Conservation (phyloP, 2,329 filamentous ascomycete genomes). For the Cladorrhinum sp. region DNA sequence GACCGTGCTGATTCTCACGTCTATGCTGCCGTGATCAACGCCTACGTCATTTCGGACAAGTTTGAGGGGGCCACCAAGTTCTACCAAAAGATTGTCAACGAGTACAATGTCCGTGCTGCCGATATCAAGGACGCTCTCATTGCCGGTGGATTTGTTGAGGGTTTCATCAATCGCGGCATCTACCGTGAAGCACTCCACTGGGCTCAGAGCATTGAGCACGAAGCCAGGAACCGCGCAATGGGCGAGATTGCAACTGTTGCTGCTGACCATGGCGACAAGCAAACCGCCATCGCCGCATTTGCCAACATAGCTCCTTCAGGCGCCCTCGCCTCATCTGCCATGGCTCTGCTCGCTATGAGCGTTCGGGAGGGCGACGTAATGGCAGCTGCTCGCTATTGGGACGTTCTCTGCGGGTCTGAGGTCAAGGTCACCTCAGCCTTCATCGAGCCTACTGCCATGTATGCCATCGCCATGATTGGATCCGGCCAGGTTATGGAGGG, state of each 20-base stretch:
- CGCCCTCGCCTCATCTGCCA: constrained; percentile 58
- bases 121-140: constrained; percentile 71
- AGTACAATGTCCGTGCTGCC: constrained; percentile 55
- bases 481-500: constrained; percentile 82
- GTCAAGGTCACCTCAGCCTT: constrained; percentile 61
- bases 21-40: constrained; percentile 87
- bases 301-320: constrained; percentile 54
- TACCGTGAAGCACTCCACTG: constrained; percentile 72
- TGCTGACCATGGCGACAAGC: constrained; percentile 72
- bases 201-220: constrained; percentile 61
- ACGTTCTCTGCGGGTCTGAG: constrained; percentile 62
- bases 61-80: constrained; percentile 80
- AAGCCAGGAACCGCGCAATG: constrained; percentile 62
- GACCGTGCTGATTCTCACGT: constrained; percentile 77
- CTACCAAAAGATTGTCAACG: constrained; percentile 71
- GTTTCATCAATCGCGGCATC: constrained; percentile 67
- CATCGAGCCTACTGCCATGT: constrained; percentile 89
- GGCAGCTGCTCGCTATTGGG: constrained; percentile 77
- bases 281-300: constrained; percentile 66
- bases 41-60: constrained; percentile 80
- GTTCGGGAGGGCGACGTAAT: constrained; percentile 78
- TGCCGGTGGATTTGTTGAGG: constrained; percentile 72
- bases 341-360: constrained; percentile 83
- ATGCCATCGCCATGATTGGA: constrained; percentile 80
- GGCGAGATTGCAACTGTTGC: constrained; percentile 70